phyloP scores from a whole-genome alignment of 441 rosid genomes.

The Hura crepitans region DNA sequence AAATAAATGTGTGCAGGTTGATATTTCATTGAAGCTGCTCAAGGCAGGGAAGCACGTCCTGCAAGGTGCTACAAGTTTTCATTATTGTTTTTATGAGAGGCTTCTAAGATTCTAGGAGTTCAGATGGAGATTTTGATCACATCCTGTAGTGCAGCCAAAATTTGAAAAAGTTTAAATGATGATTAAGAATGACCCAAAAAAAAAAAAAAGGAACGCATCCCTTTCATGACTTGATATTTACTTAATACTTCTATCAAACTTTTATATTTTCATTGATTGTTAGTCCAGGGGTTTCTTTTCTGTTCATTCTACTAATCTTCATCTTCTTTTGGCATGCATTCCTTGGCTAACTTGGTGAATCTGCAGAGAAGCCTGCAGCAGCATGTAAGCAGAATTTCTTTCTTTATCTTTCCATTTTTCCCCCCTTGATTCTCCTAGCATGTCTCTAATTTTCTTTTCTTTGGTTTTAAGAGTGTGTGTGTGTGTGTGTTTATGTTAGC shows the following conservation, averaged over 20 bases:
- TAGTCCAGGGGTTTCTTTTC: constrained; percentile 5
- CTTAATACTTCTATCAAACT: background rate
- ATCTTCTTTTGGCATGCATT: constrained; percentile 32
- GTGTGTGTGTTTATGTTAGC: too few relatives aligned
- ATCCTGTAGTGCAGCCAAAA: background rate
- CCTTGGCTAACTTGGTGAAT: constrained; percentile 43
- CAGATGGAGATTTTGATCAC: background rate
- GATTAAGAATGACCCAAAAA: background rate
- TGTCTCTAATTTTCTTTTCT: background rate
- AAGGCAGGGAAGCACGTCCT: constrained; percentile 90
- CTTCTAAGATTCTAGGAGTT: background rate
- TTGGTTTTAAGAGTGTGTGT: background rate
- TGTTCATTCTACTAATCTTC: constrained; percentile 18
- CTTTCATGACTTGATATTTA: background rate
- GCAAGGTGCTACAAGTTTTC: constrained; percentile 52
- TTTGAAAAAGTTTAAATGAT: background rate
- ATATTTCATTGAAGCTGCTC: constrained; percentile 70
- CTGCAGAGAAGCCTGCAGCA: constrained; percentile 94
- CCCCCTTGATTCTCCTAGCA: background rate
- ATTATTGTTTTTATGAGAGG: background rate
- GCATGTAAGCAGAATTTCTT: constrained; percentile 57
- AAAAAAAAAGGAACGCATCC: background rate
- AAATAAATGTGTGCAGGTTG: constrained; percentile 52
- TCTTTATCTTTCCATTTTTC: background rate
- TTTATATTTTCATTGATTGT: background rate